These are phyloP conservation scores for Cetraspora pellucida DNA, from an alignment of 192 early-diverging fungal species.

Conservation along the genomic window DNA sequence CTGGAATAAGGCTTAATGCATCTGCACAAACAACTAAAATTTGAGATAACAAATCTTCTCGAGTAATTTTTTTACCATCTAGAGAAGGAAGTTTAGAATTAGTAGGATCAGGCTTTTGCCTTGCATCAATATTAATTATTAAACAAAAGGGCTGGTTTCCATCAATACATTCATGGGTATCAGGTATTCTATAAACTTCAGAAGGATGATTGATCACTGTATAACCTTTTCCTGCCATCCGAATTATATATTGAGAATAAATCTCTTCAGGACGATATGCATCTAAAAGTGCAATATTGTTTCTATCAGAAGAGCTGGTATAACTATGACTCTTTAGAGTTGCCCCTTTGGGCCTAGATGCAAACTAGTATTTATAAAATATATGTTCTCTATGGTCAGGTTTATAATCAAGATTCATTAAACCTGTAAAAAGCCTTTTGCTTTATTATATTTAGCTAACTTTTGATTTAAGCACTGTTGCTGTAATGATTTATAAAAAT, in stretches of 20 bases:
- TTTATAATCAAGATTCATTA: too few relatives aligned
- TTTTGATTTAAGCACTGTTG: too few relatives aligned
- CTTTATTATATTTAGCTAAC: too few relatives aligned
- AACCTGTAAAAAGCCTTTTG: too few relatives aligned
- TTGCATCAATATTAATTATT: neutral
- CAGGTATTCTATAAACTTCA: conserved; percentile 2
- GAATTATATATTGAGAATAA: conserved; percentile 32
- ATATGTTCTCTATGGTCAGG: conserved; percentile 9
- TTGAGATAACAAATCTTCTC: too few relatives aligned
- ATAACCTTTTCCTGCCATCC: conserved; percentile 13
- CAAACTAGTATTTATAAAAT: conserved; percentile 25
- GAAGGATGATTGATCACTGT: conserved; percentile 20
- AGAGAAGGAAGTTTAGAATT: conserved; percentile 31
- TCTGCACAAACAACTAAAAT: too few relatives aligned
- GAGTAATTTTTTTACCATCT: neutral
- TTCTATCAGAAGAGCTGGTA: conserved; percentile 5
- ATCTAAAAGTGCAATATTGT: conserved; percentile 24
- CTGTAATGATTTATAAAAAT: too few relatives aligned
- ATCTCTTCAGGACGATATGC: conserved; percentile 9
- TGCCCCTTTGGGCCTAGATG: too few relatives aligned
- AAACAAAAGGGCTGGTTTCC: too few relatives aligned
- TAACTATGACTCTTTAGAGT: too few relatives aligned
- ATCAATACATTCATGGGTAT: too few relatives aligned
- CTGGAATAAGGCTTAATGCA: too few relatives aligned
- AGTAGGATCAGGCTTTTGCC: conserved; percentile 20